Evolutionary conservation across 2,329 filamentous ascomycete genomes (phyloP).

Genomic region (Elsinoe fawcettii): DNA sequence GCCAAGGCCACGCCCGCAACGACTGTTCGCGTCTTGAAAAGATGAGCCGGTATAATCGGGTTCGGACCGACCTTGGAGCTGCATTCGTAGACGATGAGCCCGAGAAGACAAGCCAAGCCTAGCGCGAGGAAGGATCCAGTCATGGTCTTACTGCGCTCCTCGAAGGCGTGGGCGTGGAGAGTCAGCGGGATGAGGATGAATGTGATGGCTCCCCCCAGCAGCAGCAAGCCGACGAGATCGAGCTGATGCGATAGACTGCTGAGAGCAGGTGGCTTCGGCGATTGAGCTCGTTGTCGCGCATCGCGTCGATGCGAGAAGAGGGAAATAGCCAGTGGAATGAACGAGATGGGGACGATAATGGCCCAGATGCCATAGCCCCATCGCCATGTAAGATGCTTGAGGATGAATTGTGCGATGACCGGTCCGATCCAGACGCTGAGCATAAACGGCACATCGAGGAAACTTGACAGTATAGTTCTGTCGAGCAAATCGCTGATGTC

Average conservation of each 20-base stretch:
- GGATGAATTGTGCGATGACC: constrained; percentile 42
- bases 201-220: constrained; percentile 46
- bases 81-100: constrained; percentile 50
- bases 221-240: constrained; percentile 41
- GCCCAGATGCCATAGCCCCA: constrained; percentile 59
- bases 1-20: constrained; percentile 54
- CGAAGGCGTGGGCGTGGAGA: constrained; percentile 31
- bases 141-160: constrained; percentile 36
- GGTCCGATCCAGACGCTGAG: constrained; percentile 56
- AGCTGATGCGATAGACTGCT: constrained; percentile 48
- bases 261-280: constrained; percentile 36
- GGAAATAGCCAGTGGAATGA: constrained; percentile 47
- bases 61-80: constrained; percentile 44
- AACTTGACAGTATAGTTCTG: constrained; percentile 51
- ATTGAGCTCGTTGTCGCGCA: constrained; percentile 42
- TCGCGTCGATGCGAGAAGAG: constrained; percentile 47
- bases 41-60: constrained; percentile 50
- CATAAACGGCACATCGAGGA: constrained; percentile 54
- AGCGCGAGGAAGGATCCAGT: constrained; percentile 50
- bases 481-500: constrained; percentile 54
- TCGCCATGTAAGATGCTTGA: constrained; percentile 46
- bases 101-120: constrained; percentile 49
- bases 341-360: constrained; percentile 49
- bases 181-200: constrained; percentile 44
- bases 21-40: constrained; percentile 56